Evolutionary conservation across 2,329 filamentous ascomycete species (phyloP).

Genomic region (Ophidiomyces ophidiicola): DNA sequence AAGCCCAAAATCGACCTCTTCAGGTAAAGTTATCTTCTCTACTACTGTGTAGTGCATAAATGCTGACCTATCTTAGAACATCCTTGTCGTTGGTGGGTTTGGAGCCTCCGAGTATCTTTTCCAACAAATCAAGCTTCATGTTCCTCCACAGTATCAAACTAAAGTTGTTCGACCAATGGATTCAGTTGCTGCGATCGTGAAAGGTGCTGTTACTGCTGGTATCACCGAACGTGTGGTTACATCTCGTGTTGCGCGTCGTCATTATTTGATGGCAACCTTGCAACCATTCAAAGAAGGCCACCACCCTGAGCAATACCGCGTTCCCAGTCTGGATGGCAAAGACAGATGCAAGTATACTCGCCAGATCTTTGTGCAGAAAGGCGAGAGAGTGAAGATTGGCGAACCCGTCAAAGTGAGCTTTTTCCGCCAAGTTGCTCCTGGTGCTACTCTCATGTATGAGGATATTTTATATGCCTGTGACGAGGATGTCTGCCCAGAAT

Average conservation of each 20-base stretch:
- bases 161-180: slow-evolving; percentile 99
- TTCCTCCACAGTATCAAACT: slow-evolving; percentile 93
- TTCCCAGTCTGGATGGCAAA: slow-evolving; percentile 90
- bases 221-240: slow-evolving; percentile 96
- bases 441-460: slow-evolving; percentile 97
- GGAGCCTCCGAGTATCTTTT: slow-evolving; percentile 98
- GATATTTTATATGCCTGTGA: slow-evolving; percentile 96
- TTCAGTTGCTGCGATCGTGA: slow-evolving; percentile 95
- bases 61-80: slow-evolving; percentile 46
- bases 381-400: slow-evolving; percentile 96
- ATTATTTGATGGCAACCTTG: slow-evolving; percentile 97
- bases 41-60: background rate
- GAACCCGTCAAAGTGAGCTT: slow-evolving; percentile 98
- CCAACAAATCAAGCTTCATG: slow-evolving; percentile 97
- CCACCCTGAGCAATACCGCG: slow-evolving; percentile 94
- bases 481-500: slow-evolving; percentile 94
- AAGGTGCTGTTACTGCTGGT: slow-evolving; percentile 92
- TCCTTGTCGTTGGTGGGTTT: slow-evolving; percentile 93
- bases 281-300: slow-evolving; percentile 99
- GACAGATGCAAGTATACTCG: slow-evolving; percentile 97
- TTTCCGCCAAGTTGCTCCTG: slow-evolving; percentile 93
- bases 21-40: slow-evolving; percentile 44
- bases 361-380: slow-evolving; percentile 97
- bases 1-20: slow-evolving; percentile 84
- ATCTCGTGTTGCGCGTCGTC: slow-evolving; percentile 87